phyloP scores from a whole-genome alignment of 306 rosid genomes.

The Astragalus membranaceus region DNA sequence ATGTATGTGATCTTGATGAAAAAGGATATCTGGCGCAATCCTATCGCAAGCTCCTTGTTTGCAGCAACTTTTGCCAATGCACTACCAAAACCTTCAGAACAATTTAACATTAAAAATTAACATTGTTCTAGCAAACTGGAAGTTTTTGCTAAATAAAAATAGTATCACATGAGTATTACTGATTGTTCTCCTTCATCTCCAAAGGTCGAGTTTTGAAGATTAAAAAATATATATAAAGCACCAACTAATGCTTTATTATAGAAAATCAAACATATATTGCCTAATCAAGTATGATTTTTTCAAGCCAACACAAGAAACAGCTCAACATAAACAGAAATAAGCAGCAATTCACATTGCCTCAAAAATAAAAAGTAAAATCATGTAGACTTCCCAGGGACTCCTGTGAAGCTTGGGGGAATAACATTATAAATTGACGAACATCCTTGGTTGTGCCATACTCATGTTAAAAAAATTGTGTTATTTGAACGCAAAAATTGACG shows the following conservation, averaged over 20 bases:
- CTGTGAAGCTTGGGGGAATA: neutral
- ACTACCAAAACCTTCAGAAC: conserved; percentile 74
- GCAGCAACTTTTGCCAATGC: conserved; percentile 79
- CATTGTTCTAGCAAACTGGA: neutral
- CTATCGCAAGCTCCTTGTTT: conserved; percentile 63
- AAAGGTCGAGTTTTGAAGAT: neutral
- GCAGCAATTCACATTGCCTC: neutral
- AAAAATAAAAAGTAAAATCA: neutral
- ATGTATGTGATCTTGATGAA: neutral
- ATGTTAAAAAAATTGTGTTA: no score
- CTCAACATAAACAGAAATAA: neutral
- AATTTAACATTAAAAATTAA: conserved; percentile 25
- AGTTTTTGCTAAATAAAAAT: neutral
- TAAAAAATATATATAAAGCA: neutral
- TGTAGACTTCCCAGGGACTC: neutral
- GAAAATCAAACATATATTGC: neutral
- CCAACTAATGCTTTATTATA: neutral
- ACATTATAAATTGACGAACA: neutral
- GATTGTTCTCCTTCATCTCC: neutral
- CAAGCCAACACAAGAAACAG: neutral
- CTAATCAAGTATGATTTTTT: neutral
- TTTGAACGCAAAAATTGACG: no score
- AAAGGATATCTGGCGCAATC: conserved; percentile 96
- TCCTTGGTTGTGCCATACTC: neutral
- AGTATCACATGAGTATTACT: neutral